Evolutionary conservation across 768 basidiomycete species (phyloP).

Genomic region (Mycena alexandri): DNA sequence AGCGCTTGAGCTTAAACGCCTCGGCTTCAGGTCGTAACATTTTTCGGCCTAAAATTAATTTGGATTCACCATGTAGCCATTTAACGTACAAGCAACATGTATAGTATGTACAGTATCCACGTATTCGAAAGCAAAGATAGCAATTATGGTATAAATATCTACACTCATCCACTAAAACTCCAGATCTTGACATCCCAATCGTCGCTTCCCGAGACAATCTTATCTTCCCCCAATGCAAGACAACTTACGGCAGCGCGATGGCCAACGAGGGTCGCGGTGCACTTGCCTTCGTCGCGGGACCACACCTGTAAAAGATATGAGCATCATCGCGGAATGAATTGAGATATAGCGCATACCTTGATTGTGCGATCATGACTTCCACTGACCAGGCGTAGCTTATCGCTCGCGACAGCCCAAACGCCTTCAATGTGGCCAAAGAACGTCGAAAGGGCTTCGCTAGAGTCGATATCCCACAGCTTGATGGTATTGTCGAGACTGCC

Average conservation of each 20-base stretch:
- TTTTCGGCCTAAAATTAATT: constrained; percentile 1
- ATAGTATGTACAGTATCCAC: constrained; percentile 3
- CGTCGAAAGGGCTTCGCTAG: constrained; percentile 81
- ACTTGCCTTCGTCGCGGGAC: constrained; percentile 90
- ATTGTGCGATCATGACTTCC: constrained; percentile 97
- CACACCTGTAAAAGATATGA: constrained; percentile 78
- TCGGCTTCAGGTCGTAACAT: constrained; percentile 17
- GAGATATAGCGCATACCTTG: constrained; percentile 68
- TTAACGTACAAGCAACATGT: constrained; percentile 13
- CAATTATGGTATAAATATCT: constrained; percentile 3
- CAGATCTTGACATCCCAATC: constrained; percentile 91
- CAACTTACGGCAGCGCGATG: constrained; percentile 96
- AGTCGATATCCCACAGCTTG: constrained; percentile 95
- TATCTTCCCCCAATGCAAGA: constrained; percentile 91
- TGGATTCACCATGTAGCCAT: constrained; percentile 23
- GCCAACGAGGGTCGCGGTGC: constrained; percentile 90
- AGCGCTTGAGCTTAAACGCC: constrained; percentile 23
- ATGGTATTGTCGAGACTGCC: constrained; percentile 96
- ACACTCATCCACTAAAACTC: constrained; percentile 67
- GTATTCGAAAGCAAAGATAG: constrained; percentile 23
- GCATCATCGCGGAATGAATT: constrained; percentile 22
- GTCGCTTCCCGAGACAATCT: constrained; percentile 96
- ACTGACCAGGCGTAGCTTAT: constrained; percentile 91
- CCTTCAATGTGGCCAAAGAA: constrained; percentile 99
- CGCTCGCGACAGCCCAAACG: constrained; percentile 95